Base-by-base conservation (phyloP, 495 filamentous ascomycete species). In the Cryomyces antarcticus region DNA sequence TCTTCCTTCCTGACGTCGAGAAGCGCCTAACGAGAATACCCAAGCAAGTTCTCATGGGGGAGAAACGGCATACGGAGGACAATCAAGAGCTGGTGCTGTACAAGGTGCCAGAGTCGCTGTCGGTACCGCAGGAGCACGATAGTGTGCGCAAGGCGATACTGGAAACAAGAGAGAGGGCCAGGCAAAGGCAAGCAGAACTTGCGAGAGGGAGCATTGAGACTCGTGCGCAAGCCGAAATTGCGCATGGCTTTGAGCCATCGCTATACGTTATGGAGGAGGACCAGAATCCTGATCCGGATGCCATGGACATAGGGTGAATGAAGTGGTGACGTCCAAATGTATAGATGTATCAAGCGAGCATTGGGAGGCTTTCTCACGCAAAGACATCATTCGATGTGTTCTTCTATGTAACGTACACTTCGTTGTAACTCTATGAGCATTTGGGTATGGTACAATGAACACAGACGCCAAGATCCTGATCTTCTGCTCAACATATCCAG, bases 1-100 rank as follows among this genome's bases (percentile, higher is more conserved):
- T 85, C 43, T 84, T 94, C 59, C 64, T 89, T 0, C 77, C 87
- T 1, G 82, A 89, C 53, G 80, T 95, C 42, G 77, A 87, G 49
- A 82, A 78, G 58, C 77, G 76, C 48, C 62, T 95, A 34, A 70
- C 68, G 44, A 71, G 73, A 48, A 77, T 95, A 38, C 86, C 87
- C 2, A 62, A 66, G 24, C 63, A 73, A 4, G 53, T 88, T 11
- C 59, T 86, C 5, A 44, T 43, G 37, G 60, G 66, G 6, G n/a
- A n/a, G n/a, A n/a, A n/a, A n/a, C n/a, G n/a, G n/a, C 65, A 68
- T 28, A 34, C 31, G 31, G 48, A 56, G 30, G 50, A 39, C 4
- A 68, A 69, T 42, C 77, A 72, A 52, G 75, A 92, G 53, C 52
- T 97, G 43, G 77, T 95, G 36, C 70, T 93, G 7, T 95, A 94